These are phyloP conservation scores for Boletus coccyginus DNA, from an alignment of 768 basidiomycete genomes.

Conservation along the genomic window DNA sequence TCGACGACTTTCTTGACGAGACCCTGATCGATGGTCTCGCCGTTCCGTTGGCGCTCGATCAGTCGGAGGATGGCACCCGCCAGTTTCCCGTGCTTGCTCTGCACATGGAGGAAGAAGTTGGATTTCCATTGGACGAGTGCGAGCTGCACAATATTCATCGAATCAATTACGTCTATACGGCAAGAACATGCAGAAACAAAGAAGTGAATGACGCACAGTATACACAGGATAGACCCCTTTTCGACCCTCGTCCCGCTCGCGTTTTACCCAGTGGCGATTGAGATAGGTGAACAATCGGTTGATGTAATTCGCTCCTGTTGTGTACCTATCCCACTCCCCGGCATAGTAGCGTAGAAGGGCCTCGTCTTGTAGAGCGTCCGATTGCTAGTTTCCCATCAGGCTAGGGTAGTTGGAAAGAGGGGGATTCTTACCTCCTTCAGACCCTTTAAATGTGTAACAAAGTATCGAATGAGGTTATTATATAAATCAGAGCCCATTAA, in stretches of 20 bases:
- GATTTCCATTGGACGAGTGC: slow-evolving; percentile 95
- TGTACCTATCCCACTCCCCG: slow-evolving; percentile 93
- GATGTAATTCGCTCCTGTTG: slow-evolving; percentile 95
- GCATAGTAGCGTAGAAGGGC: slow-evolving; percentile 89
- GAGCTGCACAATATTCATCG: slow-evolving; percentile 46
- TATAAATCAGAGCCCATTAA: slow-evolving; percentile 98
- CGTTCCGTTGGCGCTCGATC: slow-evolving; percentile 92
- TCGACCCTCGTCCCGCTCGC: slow-evolving; percentile 95
- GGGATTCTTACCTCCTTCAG: slow-evolving; percentile 54
- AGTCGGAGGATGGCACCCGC: slow-evolving; percentile 84
- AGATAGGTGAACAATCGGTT: slow-evolving; percentile 97
- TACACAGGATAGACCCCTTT: slow-evolving; percentile 95
- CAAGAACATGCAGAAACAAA: not conserved
- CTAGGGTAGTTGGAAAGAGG: slow-evolving; percentile 16
- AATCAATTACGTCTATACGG: not conserved
- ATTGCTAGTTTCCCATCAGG: slow-evolving; percentile 47
- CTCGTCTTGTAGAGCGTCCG: slow-evolving; percentile 81
- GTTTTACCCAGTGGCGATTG: slow-evolving; percentile 98
- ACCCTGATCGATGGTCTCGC: slow-evolving; percentile 89
- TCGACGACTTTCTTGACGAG: slow-evolving; percentile 94
- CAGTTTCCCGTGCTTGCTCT: slow-evolving; percentile 76
- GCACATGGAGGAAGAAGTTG: slow-evolving; percentile 87
- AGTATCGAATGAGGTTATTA: slow-evolving; percentile 90
- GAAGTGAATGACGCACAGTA: slow-evolving; percentile 57
- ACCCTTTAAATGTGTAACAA: slow-evolving; percentile 73